Conservation (phyloP, 305 asterid species). For the Fraxinus dipetala region DNA sequence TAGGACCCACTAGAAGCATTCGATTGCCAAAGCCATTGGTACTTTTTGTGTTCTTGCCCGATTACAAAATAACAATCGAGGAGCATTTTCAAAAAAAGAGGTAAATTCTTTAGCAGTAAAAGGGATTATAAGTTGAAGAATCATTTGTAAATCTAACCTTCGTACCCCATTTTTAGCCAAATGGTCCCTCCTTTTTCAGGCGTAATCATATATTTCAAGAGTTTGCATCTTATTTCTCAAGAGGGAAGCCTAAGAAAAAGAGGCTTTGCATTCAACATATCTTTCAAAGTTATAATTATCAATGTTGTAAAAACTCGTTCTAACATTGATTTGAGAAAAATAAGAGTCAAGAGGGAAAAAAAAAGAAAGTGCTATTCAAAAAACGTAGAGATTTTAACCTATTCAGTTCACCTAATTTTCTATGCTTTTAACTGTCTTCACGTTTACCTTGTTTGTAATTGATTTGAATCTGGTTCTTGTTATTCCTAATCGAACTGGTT, state of each 20-base stretch:
- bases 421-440: neutral
- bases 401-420: neutral
- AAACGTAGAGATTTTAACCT: neutral
- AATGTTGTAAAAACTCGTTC: neutral
- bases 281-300: constrained; percentile 1
- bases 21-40: neutral
- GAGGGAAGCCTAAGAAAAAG: constrained; percentile 24
- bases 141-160: constrained; percentile 14
- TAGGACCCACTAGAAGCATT: constrained; percentile 26
- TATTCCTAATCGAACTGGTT: no score
- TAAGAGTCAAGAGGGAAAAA: neutral
- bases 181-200: constrained; percentile 15
- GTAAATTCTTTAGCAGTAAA: constrained; percentile 21
- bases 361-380: neutral
- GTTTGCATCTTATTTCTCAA: constrained; percentile 22
- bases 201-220: constrained; percentile 12
- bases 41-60: neutral
- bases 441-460: neutral
- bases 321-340: neutral
- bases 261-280: constrained; percentile 28
- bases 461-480: no score
- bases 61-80: constrained; percentile 8
- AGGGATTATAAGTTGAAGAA: neutral
- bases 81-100: neutral
- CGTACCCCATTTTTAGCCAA: constrained; percentile 6